Base-by-base conservation (phyloP, 257 asterid species). In the Plantago major region DNA sequence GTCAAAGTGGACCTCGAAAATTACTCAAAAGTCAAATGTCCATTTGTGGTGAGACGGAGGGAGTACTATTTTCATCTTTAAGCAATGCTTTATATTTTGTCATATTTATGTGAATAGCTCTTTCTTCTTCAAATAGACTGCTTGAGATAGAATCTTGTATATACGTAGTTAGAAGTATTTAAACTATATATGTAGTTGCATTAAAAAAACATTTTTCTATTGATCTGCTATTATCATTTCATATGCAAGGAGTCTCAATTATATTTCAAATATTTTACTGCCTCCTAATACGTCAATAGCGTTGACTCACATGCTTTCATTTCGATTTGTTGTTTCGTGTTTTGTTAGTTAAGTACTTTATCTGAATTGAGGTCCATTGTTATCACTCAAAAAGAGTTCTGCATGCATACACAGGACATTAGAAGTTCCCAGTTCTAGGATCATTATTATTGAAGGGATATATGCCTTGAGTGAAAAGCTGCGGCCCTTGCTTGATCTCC, bases 401-500 rank as follows among this genome's bases (percentile, higher is more conserved):
- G 28, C 61, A 30, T 30, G 37, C 42, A 51, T 71, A 69, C 42
- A 63, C 89, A 92, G 99, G 87, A 85, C 88, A 15, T 46, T 89
- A 58, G 97, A 93, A 72, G 96, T 77, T 69, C 99, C 99, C 43
- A 87, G 87, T 75, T 93, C 99, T 50, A 80, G 95, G 56, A 76
- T 93, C n/a, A 85, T 93, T 38, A 72, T 93, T 8, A 79, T 93
- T 12, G 99, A 93, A 83, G 99, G 99, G 64, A 93, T 93, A 67
- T 93, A 89, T 76, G 99, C 99, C 47, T 76, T 93, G 84, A 87
- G 99, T 37, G 96, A 87, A 50, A 89, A 85, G 66, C 72, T 93
- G 65, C 75, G 97, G 58, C 99, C 96, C 68, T 64, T 82, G 48
- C 70, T 93, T 59, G 99, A 93, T 69, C 96, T 93, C 46, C 97